Percentiles rank a stretch among this genome's conserved stretches.
Conservation (phyloP, 2,329 filamentous ascomycete genomes). For the Trichophyton mentagrophytes region DNA sequence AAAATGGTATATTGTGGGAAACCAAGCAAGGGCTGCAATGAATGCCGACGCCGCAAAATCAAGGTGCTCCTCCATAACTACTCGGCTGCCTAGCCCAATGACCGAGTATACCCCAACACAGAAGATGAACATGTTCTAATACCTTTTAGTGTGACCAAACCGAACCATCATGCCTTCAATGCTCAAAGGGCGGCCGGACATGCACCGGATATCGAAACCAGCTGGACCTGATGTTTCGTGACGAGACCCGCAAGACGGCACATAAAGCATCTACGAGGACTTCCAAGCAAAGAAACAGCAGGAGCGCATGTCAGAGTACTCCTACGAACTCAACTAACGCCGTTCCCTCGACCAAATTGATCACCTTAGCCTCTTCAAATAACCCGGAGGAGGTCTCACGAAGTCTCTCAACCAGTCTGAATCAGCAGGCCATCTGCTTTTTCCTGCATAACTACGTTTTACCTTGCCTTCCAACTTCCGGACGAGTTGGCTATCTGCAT, state of each 20-base stretch:
- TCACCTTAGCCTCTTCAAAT: not conserved
- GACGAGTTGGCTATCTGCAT: constrained; percentile 18
- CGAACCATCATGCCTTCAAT: constrained; percentile 50
- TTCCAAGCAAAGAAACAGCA: not conserved
- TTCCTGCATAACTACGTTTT: constrained; percentile 25
- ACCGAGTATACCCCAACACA: not conserved
- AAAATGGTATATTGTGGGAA: constrained; percentile 33
- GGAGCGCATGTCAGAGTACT: not conserved
- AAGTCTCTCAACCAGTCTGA: constrained; percentile 8
- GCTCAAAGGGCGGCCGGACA: constrained; percentile 45
- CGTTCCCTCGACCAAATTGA: not conserved
- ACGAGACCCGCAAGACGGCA: constrained; percentile 52
- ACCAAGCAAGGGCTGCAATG: constrained; percentile 34
- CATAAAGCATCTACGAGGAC: constrained; percentile 29
- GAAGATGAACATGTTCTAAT: constrained; percentile 1
- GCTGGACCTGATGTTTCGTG: constrained; percentile 52
- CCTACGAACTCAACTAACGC: not conserved
- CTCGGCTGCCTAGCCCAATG: not conserved
- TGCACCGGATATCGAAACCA: constrained; percentile 55
- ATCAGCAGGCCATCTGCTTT: constrained; percentile 26
- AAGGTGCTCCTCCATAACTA: constrained; percentile 23
- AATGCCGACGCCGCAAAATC: constrained; percentile 34
- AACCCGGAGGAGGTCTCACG: not conserved
- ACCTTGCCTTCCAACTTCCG: constrained; percentile 20
- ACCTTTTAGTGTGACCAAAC: constrained; percentile 42